These are phyloP conservation scores for Hymenoscyphus fraxineus DNA, from an alignment of 2,329 filamentous ascomycete genomes.

Conservation along the genomic window DNA sequence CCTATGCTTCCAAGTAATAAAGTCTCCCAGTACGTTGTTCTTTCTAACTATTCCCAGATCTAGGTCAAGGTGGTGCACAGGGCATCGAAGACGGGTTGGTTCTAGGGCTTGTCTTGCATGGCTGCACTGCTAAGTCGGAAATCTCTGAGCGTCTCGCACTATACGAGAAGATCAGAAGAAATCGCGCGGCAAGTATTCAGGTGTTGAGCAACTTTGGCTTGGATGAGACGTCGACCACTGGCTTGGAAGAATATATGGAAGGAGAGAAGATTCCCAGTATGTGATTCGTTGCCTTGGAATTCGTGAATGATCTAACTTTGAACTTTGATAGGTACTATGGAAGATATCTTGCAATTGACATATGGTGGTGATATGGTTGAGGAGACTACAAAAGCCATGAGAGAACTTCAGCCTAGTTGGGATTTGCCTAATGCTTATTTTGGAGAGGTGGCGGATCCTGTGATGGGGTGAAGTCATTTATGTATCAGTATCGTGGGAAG, in stretches of 20 bases:
- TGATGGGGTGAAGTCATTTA: background rate
- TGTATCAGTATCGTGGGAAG: background rate
- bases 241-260: constrained; percentile 33
- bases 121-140: constrained; percentile 19
- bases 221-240: constrained; percentile 16
- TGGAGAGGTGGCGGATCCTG: background rate
- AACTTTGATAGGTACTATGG: background rate
- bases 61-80: constrained; percentile 35
- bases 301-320: background rate
- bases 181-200: constrained; percentile 37
- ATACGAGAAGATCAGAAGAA: constrained; percentile 34
- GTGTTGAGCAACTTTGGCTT: constrained; percentile 35
- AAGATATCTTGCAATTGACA: background rate
- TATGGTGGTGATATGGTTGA: background rate
- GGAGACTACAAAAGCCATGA: background rate
- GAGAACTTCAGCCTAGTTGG: background rate
- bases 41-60: constrained; percentile 20
- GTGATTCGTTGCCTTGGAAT: background rate
- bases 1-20: constrained; percentile 29
- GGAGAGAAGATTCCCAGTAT: constrained; percentile 20
- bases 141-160: constrained; percentile 26
- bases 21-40: background rate
- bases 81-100: constrained; percentile 36
- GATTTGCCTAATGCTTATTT: background rate
- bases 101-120: constrained; percentile 32